phyloP scores from a whole-genome alignment of 192 early-diverging fungal genomes.

The Lobulomyces angularis region DNA sequence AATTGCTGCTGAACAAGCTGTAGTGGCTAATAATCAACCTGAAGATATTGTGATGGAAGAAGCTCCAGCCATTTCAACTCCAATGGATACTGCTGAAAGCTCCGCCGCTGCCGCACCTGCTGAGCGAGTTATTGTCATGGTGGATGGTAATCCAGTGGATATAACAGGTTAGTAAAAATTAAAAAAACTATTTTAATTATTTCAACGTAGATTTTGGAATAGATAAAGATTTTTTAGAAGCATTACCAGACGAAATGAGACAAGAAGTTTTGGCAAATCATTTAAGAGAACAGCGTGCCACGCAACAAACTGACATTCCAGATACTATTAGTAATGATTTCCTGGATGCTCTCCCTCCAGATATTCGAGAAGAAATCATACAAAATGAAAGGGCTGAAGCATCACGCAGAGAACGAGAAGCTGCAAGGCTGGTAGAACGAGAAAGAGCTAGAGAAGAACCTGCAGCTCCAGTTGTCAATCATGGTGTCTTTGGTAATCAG shows the following conservation, averaged over 20 bases:
- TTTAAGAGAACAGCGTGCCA: conserved; percentile 35
- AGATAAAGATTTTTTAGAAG: conserved; percentile 83
- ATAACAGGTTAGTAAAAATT: conserved; percentile 53
- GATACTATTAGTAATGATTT: conserved; percentile 50
- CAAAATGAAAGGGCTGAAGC: conserved; percentile 59
- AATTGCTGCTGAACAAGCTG: conserved; percentile 1
- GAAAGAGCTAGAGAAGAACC: background rate
- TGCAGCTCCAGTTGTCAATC: background rate
- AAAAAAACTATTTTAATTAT: conserved; percentile 3
- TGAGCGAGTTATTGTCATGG: conserved; percentile 41
- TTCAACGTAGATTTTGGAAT: conserved; percentile 50
- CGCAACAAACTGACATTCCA: conserved; percentile 7
- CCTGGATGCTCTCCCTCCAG: conserved; percentile 77
- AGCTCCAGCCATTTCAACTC: conserved; percentile 12
- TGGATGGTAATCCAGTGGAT: conserved; percentile 72
- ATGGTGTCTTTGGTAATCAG: too few species aligned
- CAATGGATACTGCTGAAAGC: conserved; percentile 15
- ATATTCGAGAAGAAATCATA: conserved; percentile 81
- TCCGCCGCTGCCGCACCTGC: conserved; percentile 6
- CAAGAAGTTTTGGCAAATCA: conserved; percentile 85
- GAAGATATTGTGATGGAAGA: conserved; percentile 21
- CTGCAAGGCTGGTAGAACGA: background rate
- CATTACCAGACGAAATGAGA: conserved; percentile 86
- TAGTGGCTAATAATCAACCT: background rate
- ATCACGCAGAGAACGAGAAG: conserved; percentile 40